Conservation (phyloP, 768 basidiomycete genomes). For the Mrakia blollopis region DNA sequence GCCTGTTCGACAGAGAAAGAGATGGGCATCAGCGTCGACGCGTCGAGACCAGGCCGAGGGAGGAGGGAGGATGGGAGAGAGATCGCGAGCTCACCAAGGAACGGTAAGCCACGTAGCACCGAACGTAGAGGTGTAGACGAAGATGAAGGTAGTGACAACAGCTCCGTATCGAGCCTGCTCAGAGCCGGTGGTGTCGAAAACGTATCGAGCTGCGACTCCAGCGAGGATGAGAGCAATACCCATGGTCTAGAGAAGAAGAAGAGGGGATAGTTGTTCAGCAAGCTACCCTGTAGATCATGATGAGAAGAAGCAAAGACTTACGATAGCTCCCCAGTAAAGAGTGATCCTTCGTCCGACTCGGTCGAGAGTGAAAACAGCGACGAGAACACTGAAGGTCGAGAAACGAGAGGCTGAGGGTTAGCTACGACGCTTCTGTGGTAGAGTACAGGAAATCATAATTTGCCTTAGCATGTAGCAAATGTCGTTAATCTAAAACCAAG, state of each 20-base stretch:
- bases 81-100: constrained; percentile 22
- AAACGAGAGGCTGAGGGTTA: not conserved
- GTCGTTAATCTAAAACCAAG: constrained; percentile 30
- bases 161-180: constrained; percentile 29
- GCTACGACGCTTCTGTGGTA: too few species aligned
- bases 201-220: constrained; percentile 26
- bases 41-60: too few species aligned
- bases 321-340: constrained; percentile 28
- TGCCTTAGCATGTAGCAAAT: constrained; percentile 31
- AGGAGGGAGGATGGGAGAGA: too few species aligned
- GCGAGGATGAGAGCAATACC: constrained; percentile 31
- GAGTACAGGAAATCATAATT: too few species aligned
- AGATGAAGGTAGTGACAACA: constrained; percentile 31
- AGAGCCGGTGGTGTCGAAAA: not conserved
- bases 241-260: constrained; percentile 9
- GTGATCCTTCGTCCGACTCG: constrained; percentile 35
- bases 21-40: too few species aligned
- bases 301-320: too few species aligned
- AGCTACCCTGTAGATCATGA: too few species aligned
- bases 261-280: too few species aligned
- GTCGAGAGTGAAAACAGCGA: constrained; percentile 36
- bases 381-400: constrained; percentile 16
- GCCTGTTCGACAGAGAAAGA: not conserved
- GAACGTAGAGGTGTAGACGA: constrained; percentile 35
- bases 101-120: constrained; percentile 37